Evolutionary conservation across 306 rosid species (phyloP).

Genomic region (Fragaria nilgerrensis): DNA sequence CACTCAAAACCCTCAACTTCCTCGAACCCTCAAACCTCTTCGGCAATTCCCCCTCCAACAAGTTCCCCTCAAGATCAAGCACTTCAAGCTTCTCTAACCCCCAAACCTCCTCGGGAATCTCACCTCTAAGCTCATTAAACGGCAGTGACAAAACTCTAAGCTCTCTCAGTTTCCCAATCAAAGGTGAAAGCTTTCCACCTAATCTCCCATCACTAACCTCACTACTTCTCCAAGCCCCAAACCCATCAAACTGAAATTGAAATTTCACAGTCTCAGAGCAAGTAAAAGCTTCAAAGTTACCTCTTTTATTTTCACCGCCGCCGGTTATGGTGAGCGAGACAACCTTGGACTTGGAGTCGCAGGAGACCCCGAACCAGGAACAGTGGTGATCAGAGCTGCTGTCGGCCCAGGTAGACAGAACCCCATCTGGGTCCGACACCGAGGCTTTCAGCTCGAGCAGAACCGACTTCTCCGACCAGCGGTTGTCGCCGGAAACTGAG

Average conservation of each 20-base stretch:
- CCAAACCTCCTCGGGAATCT: constrained; percentile 30
- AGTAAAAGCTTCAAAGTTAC: constrained; percentile 26
- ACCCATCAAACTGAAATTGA: constrained; percentile 15
- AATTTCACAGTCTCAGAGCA: constrained; percentile 24
- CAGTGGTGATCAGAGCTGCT: constrained; percentile 28
- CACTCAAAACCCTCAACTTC: constrained; percentile 33
- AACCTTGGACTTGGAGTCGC: constrained; percentile 27
- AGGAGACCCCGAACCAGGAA: constrained; percentile 33
- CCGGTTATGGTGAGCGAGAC: constrained; percentile 22
- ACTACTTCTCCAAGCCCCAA: constrained; percentile 23
- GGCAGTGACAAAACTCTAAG: constrained; percentile 33
- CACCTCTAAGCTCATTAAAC: constrained; percentile 28
- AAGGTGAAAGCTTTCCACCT: constrained; percentile 29
- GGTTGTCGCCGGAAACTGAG: constrained; percentile 11
- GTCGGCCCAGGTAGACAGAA: constrained; percentile 28
- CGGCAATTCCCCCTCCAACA: constrained; percentile 27
- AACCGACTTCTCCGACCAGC: constrained; percentile 22
- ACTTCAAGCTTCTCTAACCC: constrained; percentile 34
- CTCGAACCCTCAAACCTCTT: constrained; percentile 25
- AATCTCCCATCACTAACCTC: constrained; percentile 9
- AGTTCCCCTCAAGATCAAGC: constrained; percentile 46
- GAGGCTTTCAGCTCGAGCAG: constrained; percentile 33
- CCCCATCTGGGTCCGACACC: constrained; percentile 26
- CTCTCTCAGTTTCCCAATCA: constrained; percentile 28
- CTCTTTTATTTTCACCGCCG: constrained; percentile 10